Evolutionary conservation across 306 rosid species (phyloP).

Genomic region (Comarum palustre): DNA sequence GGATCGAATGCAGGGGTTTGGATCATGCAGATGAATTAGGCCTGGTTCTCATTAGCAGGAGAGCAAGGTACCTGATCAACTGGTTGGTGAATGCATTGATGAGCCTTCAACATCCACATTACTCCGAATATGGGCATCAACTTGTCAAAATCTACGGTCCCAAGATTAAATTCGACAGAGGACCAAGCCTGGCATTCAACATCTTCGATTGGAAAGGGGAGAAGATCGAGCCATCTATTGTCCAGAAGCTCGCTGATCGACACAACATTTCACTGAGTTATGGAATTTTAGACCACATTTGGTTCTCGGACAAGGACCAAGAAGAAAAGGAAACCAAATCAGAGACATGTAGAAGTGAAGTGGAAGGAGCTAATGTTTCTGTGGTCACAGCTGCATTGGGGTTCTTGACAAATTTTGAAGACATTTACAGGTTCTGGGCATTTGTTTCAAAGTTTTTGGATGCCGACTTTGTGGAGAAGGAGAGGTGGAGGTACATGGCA

Average conservation of each 20-base stretch:
- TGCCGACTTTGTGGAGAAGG: slow-evolving; percentile 89
- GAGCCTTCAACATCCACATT: slow-evolving; percentile 67
- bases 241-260: slow-evolving; percentile 82
- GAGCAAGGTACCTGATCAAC: slow-evolving; percentile 56
- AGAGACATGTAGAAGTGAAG: slow-evolving; percentile 32
- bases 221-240: slow-evolving; percentile 57
- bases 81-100: slow-evolving; percentile 73
- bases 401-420: slow-evolving; percentile 74
- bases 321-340: slow-evolving; percentile 40
- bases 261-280: slow-evolving; percentile 51
- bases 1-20: slow-evolving; percentile 56
- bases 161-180: slow-evolving; percentile 51
- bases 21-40: slow-evolving; percentile 82
- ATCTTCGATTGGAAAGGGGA: slow-evolving; percentile 92
- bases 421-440: slow-evolving; percentile 64
- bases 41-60: slow-evolving; percentile 43
- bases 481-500: slow-evolving; percentile 84
- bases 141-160: slow-evolving; percentile 75
- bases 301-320: slow-evolving; percentile 45
- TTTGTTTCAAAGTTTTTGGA: slow-evolving; percentile 74
- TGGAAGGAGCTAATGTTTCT: slow-evolving; percentile 18
- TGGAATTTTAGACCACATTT: slow-evolving; percentile 39
- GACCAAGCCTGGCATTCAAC: slow-evolving; percentile 69
- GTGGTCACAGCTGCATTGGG: slow-evolving; percentile 53
- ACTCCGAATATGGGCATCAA: slow-evolving; percentile 39